phyloP scores from a whole-genome alignment of 1,284 basidiomycete species.

The Moesziomyces antarcticus region DNA sequence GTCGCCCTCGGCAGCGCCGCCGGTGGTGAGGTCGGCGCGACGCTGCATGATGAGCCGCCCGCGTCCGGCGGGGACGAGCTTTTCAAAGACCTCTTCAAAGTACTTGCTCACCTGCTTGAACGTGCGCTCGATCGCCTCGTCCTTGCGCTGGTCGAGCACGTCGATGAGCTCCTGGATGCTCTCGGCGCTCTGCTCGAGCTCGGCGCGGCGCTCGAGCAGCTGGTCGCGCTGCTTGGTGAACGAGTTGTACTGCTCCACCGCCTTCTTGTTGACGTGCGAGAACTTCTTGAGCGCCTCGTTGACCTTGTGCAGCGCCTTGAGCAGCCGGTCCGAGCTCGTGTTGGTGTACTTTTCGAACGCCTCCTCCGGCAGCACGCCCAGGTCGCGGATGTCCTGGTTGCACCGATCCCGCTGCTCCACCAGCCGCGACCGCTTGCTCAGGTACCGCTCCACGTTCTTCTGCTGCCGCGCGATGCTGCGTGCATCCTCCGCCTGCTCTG shows the following conservation, averaged over 20 bases:
- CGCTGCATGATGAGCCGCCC: conserved; percentile 92
- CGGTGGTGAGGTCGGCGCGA: conserved; percentile 76
- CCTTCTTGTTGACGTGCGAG: conserved; percentile 98
- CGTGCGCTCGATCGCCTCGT: conserved; percentile 96
- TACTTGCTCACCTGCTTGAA: conserved; percentile 98
- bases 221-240: conserved; percentile 98
- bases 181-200: conserved; percentile 85
- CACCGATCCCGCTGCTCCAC: conserved; percentile 87
- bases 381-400: conserved; percentile 91
- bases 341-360: conserved; percentile 93
- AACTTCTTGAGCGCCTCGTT: conserved; percentile 95
- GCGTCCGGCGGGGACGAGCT: conserved; percentile 91
- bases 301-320: conserved; percentile 87
- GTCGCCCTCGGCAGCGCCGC: conserved; percentile 54
- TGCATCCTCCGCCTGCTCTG: conserved; percentile 84
- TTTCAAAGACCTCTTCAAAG: conserved; percentile 97
- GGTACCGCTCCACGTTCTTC: conserved; percentile 92
- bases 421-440: conserved; percentile 88
- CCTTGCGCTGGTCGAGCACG: conserved; percentile 94
- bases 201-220: conserved; percentile 83
- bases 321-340: conserved; percentile 82
- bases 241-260: conserved; percentile 96
- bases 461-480: conserved; percentile 87
- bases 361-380: conserved; percentile 95
- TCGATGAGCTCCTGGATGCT: conserved; percentile 96